Conservation (phyloP, 345 rosid genomes). For the Corymbia maculata region DNA sequence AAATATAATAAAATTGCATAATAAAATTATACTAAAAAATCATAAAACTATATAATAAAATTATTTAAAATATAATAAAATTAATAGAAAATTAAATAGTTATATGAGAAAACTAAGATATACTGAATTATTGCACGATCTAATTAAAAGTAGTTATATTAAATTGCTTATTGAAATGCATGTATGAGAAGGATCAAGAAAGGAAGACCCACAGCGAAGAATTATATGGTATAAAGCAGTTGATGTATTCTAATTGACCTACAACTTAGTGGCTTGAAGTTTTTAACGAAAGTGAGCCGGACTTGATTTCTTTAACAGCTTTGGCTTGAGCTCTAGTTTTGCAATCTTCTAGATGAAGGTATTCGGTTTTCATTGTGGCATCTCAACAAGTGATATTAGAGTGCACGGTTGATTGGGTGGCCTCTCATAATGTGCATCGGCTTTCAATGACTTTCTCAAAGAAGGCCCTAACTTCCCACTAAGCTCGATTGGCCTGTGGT, state of each 20-base stretch:
- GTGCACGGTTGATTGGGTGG: neutral
- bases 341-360: neutral
- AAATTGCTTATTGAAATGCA: neutral
- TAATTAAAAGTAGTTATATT: neutral
- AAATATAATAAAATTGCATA: no score
- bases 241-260: neutral
- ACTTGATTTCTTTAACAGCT: fast-evolving
- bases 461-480: neutral
- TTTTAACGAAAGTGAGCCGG: fast-evolving
- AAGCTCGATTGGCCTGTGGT: neutral
- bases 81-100: no score
- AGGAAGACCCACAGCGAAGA: neutral
- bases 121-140: neutral
- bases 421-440: fast-evolving
- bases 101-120: neutral
- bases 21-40: no score
- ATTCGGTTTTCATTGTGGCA: fast-evolving
- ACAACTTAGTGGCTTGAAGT: fast-evolving
- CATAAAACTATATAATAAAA: no score
- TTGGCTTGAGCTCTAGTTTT: neutral
- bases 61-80: no score
- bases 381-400: neutral
- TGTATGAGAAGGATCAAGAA: neutral
- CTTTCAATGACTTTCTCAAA: fast-evolving
- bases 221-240: neutral